Percentiles rank a stretch among this genome's conserved stretches.
Evolutionary conservation across 2,329 filamentous ascomycete species (phyloP).

Genomic region (Zymoseptoria tritici): DNA sequence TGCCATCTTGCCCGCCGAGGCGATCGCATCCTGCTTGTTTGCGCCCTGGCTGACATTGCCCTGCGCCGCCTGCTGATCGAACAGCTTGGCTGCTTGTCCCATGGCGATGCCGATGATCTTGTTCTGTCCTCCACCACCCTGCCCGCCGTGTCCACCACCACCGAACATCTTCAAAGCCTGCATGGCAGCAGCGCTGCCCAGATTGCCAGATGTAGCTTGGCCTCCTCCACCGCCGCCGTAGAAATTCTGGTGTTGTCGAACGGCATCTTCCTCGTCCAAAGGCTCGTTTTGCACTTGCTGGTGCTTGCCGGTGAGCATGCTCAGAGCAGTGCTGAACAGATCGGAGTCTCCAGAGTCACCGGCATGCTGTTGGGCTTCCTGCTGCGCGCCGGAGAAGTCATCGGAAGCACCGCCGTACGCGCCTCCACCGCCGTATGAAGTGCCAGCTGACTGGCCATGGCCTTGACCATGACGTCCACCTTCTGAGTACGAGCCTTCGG

Average conservation of each 20-base stretch:
- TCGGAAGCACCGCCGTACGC: constrained; percentile 35
- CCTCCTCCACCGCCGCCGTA: constrained; percentile 52
- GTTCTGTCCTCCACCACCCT: constrained; percentile 55
- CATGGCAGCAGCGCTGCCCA: constrained; percentile 69
- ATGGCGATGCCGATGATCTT: constrained; percentile 80
- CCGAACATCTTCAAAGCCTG: constrained; percentile 73
- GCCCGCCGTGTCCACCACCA: constrained; percentile 30
- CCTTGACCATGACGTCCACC: constrained; percentile 23
- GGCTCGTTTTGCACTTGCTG: constrained; percentile 44
- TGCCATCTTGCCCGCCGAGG: constrained; percentile 75
- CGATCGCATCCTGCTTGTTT: constrained; percentile 73
- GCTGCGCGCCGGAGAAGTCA: constrained; percentile 48
- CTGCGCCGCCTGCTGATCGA: constrained; percentile 49
- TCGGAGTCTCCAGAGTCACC: constrained; percentile 42
- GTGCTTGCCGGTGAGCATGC: constrained; percentile 49
- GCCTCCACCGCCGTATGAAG: constrained; percentile 36
- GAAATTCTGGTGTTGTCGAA: constrained; percentile 67
- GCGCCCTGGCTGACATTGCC: constrained; percentile 49
- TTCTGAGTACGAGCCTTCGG: constrained; percentile 24
- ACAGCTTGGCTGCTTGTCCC: constrained; percentile 76
- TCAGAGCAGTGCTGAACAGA: constrained; percentile 52
- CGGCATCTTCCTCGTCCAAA: constrained; percentile 58
- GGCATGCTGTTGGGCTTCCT: constrained; percentile 50
- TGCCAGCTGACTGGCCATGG: constrained; percentile 34
- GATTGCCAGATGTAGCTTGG: constrained; percentile 38